These are phyloP conservation scores for Entophlyctis helioformis DNA, from an alignment of 192 early-diverging fungal species.

Conservation along the genomic window DNA sequence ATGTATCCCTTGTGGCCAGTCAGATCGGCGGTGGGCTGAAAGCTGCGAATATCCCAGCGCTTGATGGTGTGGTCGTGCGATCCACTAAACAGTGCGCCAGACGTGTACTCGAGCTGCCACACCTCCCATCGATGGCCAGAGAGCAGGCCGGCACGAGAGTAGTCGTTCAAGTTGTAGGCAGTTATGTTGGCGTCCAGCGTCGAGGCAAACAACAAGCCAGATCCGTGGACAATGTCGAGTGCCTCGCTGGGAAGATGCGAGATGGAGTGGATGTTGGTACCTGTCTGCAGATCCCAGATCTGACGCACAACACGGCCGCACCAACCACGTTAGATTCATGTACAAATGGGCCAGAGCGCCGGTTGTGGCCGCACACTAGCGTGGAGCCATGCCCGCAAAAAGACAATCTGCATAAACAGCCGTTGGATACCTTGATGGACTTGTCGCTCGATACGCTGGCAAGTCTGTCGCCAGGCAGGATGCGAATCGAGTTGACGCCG, in stretches of 20 bases:
- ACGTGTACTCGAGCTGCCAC: too few relatives aligned
- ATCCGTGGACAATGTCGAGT: conserved; percentile 4
- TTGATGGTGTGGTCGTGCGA: conserved; percentile 25
- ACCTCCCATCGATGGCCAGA: conserved; percentile 14
- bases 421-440: too few relatives aligned
- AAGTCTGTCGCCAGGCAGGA: too few relatives aligned
- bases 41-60: conserved; percentile 19
- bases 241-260: conserved; percentile 7
- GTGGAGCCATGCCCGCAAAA: too few relatives aligned
- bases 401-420: too few relatives aligned
- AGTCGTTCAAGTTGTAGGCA: conserved; percentile 10
- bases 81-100: conserved; percentile 24
- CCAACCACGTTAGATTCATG: too few relatives aligned
- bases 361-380: too few relatives aligned
- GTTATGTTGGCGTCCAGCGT: conserved; percentile 15
- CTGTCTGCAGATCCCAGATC: conserved; percentile 10
- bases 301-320: too few relatives aligned
- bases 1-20: conserved; percentile 27
- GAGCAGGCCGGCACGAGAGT: conserved; percentile 3
- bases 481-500: too few relatives aligned
- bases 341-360: too few relatives aligned
- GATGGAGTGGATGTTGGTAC: conserved; percentile 2
- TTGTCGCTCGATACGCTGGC: too few relatives aligned
- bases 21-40: conserved; percentile 8
- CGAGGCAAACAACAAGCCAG: conserved; percentile 9